Evolutionary conservation across 768 basidiomycete genomes (phyloP), one percentile per base, ranked within the genome.

Genomic region (Mycena filopes): DNA sequence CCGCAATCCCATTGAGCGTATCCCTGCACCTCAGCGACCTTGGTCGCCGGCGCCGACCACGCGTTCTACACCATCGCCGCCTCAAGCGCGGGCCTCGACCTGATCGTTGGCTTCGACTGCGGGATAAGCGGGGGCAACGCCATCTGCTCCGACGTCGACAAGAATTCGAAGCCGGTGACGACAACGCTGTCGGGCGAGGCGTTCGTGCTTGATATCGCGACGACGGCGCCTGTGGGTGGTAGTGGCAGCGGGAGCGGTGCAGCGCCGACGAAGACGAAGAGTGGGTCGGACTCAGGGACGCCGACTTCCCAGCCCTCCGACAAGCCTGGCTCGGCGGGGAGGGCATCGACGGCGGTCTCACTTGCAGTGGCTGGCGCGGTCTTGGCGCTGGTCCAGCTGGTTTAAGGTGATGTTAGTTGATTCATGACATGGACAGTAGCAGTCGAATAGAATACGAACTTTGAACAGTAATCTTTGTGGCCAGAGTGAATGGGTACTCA

Each of bases 1-100:
- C 12, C 21, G 29, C 18, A 21, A 12, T 55, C 20, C 26, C 4
- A 28, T 42, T 55, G 28, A 55, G 12, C 51, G 25, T n/a, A 20
- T 28, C n/a, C 12, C 15, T 15, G 1, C 18, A 28, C 20, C 40
- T 28, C 21, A 84, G 83, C 77, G 16, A 83, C 82, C 0, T 76
- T 84, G 16, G 78, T 83, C 40, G 77, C 80, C 67, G 83, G 81
- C 15, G 66, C 82, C 4, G 71, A 72, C 49, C 76, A 77, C 47
- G 81, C 79, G 15, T 76, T 75, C 21, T 65, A 82, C 48, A 80
- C 64, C 76, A 64, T 59, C 55, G 73, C 60, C 45, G 65, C n/a
- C 48, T 33, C 16, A 38, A 31, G 29, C 42, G 60, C 9, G 47
- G 11, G 28, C 21, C 26, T 28, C 6, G 58, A 56, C 12, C 50